Evolutionary conservation across 2,329 filamentous ascomycete species (phyloP).

Genomic region (Neurospora sp.): DNA sequence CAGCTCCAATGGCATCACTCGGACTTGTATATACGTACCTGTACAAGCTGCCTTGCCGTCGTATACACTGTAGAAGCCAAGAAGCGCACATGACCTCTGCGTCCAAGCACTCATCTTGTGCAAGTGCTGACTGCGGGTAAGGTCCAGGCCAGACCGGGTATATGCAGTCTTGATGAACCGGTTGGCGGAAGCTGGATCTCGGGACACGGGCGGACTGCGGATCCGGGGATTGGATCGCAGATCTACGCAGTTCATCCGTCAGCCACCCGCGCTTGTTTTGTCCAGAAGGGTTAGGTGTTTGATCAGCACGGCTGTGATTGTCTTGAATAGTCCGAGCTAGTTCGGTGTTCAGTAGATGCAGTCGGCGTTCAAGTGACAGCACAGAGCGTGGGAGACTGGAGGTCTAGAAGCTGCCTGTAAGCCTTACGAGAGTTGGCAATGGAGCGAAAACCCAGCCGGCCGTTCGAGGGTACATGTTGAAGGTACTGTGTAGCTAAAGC

Average conservation of each 20-base stretch:
- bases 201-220: neutral
- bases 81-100: neutral
- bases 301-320: neutral
- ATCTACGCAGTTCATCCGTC: neutral
- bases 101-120: neutral
- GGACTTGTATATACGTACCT: neutral
- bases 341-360: neutral
- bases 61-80: neutral
- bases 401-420: neutral
- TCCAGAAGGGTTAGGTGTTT: neutral
- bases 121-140: neutral
- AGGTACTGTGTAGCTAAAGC: neutral
- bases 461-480: neutral
- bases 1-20: neutral
- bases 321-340: neutral
- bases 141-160: neutral
- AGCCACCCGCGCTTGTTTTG: neutral
- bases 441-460: neutral
- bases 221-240: neutral
- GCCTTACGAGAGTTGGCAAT: neutral
- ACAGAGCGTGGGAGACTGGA: neutral
- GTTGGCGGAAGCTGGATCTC: neutral
- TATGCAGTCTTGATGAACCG: neutral
- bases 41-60: neutral
- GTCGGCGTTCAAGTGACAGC: neutral